phyloP scores from a whole-genome alignment of 768 basidiomycete genomes.

The Lactifluus echinatus region DNA sequence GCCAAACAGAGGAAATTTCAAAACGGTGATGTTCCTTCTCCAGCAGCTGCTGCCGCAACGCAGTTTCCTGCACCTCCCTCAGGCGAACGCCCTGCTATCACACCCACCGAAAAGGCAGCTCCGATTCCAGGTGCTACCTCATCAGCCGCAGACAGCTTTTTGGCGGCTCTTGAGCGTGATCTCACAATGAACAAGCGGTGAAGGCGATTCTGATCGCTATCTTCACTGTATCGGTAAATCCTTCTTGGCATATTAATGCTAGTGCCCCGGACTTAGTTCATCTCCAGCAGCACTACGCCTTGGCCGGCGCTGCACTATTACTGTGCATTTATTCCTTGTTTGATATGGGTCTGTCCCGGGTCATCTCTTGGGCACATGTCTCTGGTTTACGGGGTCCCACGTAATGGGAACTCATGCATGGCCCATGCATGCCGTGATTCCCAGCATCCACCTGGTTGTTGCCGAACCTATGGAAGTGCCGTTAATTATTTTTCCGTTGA shows the following conservation, averaged over 20 bases:
- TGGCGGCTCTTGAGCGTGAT: constrained; percentile 58
- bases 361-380: neutral
- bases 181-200: constrained; percentile 33
- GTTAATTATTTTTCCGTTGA: constrained; percentile 1
- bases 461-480: neutral
- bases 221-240: neutral
- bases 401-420: constrained; percentile 13
- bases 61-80: constrained; percentile 9
- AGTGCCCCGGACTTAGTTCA: constrained; percentile 5
- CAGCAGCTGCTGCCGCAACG: constrained; percentile 7
- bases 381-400: neutral
- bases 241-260: neutral
- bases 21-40: constrained; percentile 5
- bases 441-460: constrained; percentile 1
- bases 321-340: constrained; percentile 5
- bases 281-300: neutral
- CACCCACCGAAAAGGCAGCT: constrained; percentile 16
- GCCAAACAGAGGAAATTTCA: constrained; percentile 57
- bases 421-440: constrained; percentile 8
- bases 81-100: neutral
- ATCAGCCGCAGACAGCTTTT: constrained; percentile 51
- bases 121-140: constrained; percentile 1
- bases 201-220: neutral
- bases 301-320: constrained; percentile 5
- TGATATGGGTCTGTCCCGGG: neutral